Percentiles rank a stretch among this genome's conserved stretches.
phyloP scores from a whole-genome alignment of 306 rosid species.

The Vicia villosa region DNA sequence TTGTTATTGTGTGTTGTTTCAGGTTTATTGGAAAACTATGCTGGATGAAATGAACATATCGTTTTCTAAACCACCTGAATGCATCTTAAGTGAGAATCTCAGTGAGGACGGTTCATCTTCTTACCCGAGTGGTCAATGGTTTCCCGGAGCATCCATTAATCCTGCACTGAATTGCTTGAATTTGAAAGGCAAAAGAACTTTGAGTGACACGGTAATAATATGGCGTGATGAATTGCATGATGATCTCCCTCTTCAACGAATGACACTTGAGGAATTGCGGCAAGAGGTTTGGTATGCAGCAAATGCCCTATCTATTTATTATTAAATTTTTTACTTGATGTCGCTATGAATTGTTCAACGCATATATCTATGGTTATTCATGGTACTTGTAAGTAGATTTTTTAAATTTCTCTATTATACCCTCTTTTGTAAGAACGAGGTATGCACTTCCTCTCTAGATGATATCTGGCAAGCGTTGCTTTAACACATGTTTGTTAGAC shows the following conservation, averaged over 20 bases:
- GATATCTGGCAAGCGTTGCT: too few species aligned
- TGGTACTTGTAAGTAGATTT: too few species aligned
- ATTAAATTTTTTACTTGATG: background rate
- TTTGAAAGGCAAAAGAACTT: constrained; percentile 58
- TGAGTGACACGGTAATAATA: constrained; percentile 62
- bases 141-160: constrained; percentile 80
- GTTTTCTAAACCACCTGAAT: constrained; percentile 67
- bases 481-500: too few species aligned
- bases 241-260: constrained; percentile 60
- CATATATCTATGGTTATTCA: too few species aligned
- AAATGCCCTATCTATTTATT: constrained; percentile 2
- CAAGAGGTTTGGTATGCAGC: constrained; percentile 80
- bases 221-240: constrained; percentile 87
- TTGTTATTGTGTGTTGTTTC: constrained; percentile 35
- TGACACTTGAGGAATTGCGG: constrained; percentile 70
- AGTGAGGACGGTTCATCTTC: constrained; percentile 43
- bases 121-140: constrained; percentile 81
- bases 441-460: too few species aligned
- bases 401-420: too few species aligned
- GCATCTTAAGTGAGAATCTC: constrained; percentile 60
- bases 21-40: constrained; percentile 81
- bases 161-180: constrained; percentile 78
- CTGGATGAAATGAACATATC: constrained; percentile 66
- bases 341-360: constrained; percentile 3
- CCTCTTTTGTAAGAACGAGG: too few species aligned